phyloP scores from a whole-genome alignment of 768 basidiomycete species.

The Pholiota conissans region DNA sequence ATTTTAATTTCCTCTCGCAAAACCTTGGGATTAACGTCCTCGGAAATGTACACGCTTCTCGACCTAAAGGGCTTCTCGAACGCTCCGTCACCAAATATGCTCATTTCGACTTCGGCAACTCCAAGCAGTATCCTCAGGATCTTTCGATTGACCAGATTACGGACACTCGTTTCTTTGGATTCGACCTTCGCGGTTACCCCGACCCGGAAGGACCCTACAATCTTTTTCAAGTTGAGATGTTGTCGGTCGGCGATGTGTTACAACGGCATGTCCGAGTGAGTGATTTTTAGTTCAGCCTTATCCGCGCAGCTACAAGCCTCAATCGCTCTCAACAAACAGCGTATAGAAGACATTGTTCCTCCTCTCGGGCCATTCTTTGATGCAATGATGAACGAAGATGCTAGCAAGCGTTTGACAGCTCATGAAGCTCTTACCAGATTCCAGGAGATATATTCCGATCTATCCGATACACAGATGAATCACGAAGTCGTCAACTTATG shows the following conservation, averaged over 20 bases:
- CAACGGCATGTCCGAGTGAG: slow-evolving; percentile 11
- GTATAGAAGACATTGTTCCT: not conserved
- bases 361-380: slow-evolving; percentile 12
- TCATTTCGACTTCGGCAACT: slow-evolving; percentile 15
- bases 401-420: slow-evolving; percentile 2
- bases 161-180: not conserved
- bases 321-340: not conserved
- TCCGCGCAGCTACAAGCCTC: not conserved
- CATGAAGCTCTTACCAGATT: slow-evolving; percentile 5
- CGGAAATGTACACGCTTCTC: not conserved
- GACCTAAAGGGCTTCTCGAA: not conserved
- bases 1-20: slow-evolving; percentile 8
- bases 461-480: not conserved
- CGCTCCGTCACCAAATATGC: slow-evolving; percentile 4
- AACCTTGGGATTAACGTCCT: slow-evolving; percentile 12
- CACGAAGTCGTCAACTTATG: not conserved
- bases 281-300: not conserved
- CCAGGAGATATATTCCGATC: not conserved
- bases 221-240: slow-evolving; percentile 13
- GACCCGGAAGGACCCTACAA: not conserved
- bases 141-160: not conserved
- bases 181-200: not conserved
- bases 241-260: not conserved
- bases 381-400: not conserved
- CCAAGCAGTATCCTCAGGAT: slow-evolving; percentile 9